Base-by-base conservation (phyloP, 2,329 filamentous ascomycete genomes). In the Phyllosticta citribraziliensis region DNA sequence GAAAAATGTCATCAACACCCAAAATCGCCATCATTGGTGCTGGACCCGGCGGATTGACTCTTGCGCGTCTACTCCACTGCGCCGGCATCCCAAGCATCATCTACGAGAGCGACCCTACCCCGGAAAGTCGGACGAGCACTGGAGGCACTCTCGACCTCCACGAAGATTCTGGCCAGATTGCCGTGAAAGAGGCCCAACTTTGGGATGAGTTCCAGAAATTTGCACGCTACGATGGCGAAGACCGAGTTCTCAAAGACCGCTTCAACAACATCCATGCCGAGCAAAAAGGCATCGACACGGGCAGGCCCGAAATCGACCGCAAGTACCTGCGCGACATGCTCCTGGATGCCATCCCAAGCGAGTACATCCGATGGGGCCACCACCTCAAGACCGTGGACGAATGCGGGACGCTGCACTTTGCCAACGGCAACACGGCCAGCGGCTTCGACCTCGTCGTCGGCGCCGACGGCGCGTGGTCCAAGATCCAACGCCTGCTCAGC, bases 81-180 rank as follows among this genome's bases (percentile, higher is more conserved):
- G 72, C 77, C 61, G 70, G 72, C 55, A 73, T 82, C 56, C 68
- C 78, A 3, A 76, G 77, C 63, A 79, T 75, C 6, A 70, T 85
- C 25, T 85, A 79, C 65, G 60, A 62, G 79, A 84, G 69, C 8
- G 66, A 70, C 24, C 64, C 60, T 20, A 73, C 74, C 3, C 73
- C 75, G n/a, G 65, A 77, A 63, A 53, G 50, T 19, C 76, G 76
- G 59, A 74, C 79, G 52, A 74, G 70, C 5, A 79, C 83, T 66
- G 82, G 82, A 33, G 82, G 82, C 9, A 79, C 73, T 3, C 75
- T 85, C 2, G 82, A 84, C 65, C 70, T 85, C 9, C 82, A 85
- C 64, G 76, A 76, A 0, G 64, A 71, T 2, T 79, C 78, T 1
- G 82, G 82, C 0, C 76, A 84, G 33, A 70, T 73, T 3, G 82